A percentile compares a stretch with the other conserved stretches of the same genome.
phyloP scores from a whole-genome alignment of 1,284 basidiomycete genomes.

The Sparassis latifolia region DNA sequence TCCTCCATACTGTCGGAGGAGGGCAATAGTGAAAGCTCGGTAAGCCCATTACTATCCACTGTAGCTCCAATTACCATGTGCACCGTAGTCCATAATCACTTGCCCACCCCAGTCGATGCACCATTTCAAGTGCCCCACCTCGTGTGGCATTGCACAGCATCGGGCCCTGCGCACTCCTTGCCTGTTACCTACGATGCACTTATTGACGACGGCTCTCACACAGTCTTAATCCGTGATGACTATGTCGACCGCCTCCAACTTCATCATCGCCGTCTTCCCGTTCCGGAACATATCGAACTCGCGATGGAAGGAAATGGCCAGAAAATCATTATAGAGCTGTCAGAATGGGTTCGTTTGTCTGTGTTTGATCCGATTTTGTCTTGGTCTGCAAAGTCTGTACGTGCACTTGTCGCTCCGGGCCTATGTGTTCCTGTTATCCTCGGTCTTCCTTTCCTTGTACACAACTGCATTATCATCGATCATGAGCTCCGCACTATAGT shows the following conservation, averaged over 20 bases:
- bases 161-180: no score
- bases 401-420: background rate
- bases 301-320: background rate
- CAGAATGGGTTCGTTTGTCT: background rate
- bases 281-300: background rate
- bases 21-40: no score
- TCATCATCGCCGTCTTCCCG: background rate
- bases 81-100: background rate
- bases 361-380: background rate
- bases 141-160: background rate
- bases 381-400: background rate
- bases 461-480: background rate
- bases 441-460: background rate
- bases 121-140: background rate
- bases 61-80: no score
- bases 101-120: background rate
- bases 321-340: no score
- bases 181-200: background rate
- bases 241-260: background rate
- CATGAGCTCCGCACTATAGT: background rate
- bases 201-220: background rate
- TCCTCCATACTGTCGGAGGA: no score
- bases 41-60: no score
- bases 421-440: background rate
- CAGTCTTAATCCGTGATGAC: background rate